Conservation (phyloP, 1,284 basidiomycete genomes). For the Phellinidium pouzarii region DNA sequence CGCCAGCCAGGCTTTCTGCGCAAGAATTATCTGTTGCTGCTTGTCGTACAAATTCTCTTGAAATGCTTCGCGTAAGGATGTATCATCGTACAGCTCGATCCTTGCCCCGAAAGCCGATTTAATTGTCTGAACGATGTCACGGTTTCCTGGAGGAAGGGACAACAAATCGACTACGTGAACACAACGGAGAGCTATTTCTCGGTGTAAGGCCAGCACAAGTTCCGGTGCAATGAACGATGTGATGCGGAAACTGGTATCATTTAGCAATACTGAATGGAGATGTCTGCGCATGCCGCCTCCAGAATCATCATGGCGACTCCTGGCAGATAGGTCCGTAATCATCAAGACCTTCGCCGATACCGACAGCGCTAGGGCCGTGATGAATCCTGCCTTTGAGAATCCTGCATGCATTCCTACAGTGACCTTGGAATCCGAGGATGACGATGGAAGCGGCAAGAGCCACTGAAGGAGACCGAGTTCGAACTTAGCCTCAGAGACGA, state of each 20-base stretch:
- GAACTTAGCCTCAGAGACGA: background rate
- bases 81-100: background rate
- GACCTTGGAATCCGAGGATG: background rate
- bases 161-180: conserved; percentile 7
- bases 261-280: background rate
- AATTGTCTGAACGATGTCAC: conserved; percentile 3
- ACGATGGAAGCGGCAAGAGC: background rate
- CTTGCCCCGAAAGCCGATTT: background rate
- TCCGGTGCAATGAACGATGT: conserved; percentile 9
- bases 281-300: background rate
- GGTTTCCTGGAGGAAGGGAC: background rate
- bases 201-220: background rate
- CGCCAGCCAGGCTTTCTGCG: conserved; percentile 13
- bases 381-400: conserved; percentile 4
- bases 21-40: background rate
- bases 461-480: background rate
- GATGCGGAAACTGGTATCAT: background rate
- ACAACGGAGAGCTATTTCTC: conserved; percentile 2
- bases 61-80: background rate
- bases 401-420: conserved; percentile 5
- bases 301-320: background rate
- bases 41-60: background rate
- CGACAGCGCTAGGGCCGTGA: conserved; percentile 2
- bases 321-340: conserved; percentile 1
- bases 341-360: conserved; percentile 2